phyloP scores from a whole-genome alignment of 2,329 filamentous ascomycete species.

The Fusarium mangiferae region DNA sequence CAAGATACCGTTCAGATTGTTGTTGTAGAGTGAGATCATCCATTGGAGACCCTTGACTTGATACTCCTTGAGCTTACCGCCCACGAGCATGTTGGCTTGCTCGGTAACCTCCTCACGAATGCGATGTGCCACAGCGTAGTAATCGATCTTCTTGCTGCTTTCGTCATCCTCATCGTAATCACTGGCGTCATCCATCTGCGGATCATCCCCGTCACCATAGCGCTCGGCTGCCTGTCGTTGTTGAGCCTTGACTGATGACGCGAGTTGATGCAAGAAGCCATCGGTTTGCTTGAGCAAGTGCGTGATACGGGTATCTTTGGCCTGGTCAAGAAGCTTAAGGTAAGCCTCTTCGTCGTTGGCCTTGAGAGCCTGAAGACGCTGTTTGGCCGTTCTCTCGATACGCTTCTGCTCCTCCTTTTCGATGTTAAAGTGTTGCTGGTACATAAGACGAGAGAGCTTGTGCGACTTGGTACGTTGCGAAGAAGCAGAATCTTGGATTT shows the following conservation, averaged over 20 bases:
- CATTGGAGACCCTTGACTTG: conserved; percentile 98
- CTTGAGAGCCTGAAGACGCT: conserved; percentile 98
- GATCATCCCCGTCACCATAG: conserved; percentile 73
- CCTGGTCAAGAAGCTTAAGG: conserved; percentile 95
- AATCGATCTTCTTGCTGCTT: conserved; percentile 86
- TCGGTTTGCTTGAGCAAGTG: conserved; percentile 97
- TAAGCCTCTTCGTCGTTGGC: conserved; percentile 99
- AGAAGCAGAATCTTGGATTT: conserved; percentile 75
- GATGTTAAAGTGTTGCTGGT: conserved; percentile 90
- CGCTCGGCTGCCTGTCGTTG: conserved; percentile 84
- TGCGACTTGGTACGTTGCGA: conserved; percentile 79
- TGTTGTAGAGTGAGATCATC: conserved; percentile 99
- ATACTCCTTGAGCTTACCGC: conserved; percentile 95
- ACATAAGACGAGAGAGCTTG: conserved; percentile 91
- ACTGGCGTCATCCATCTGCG: conserved; percentile 69
- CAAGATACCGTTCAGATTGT: conserved; percentile 98
- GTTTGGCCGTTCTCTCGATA: conserved; percentile 96
- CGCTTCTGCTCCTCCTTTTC: conserved; percentile 99
- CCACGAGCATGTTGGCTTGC: conserved; percentile 88
- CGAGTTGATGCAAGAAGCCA: conserved; percentile 95
- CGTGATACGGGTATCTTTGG: conserved; percentile 99
- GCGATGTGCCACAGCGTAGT: conserved; percentile 97
- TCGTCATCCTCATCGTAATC: conserved; percentile 76
- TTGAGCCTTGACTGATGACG: conserved; percentile 92
- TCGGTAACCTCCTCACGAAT: conserved; percentile 89